A percentile compares a stretch with the other conserved stretches of the same genome.
phyloP scores from a whole-genome alignment of 345 rosid species.

The Noccaea caerulescens region DNA sequence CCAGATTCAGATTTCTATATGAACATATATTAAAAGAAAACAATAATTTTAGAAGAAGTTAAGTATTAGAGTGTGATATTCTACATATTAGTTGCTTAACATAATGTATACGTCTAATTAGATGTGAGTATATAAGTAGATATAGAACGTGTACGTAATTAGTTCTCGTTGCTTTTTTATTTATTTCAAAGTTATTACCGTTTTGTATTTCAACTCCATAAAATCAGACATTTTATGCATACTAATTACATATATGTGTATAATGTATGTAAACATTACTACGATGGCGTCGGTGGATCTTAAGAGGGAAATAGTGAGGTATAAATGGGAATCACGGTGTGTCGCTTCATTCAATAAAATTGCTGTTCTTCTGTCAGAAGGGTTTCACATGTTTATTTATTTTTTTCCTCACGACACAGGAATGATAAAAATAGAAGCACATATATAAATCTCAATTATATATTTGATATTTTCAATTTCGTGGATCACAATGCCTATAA shows the following conservation, averaged over 20 bases:
- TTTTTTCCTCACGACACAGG: slow-evolving; percentile 2
- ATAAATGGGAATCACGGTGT: slow-evolving; percentile 39
- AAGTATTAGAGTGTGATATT: neutral
- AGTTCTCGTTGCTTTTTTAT: neutral
- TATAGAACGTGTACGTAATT: too few relatives aligned
- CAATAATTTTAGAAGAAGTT: neutral
- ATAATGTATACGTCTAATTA: too few relatives aligned
- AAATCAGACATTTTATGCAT: neutral
- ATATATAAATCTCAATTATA: neutral
- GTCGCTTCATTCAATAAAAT: slow-evolving; percentile 30
- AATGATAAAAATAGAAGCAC: neutral
- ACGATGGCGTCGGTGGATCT: slow-evolving; percentile 43
- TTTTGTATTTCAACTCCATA: neutral
- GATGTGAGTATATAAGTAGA: too few relatives aligned
- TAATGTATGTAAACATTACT: slow-evolving; percentile 18
- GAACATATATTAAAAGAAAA: neutral
- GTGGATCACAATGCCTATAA: neutral
- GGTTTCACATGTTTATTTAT: slow-evolving; percentile 30
- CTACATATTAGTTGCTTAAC: too few relatives aligned
- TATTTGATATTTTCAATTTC: neutral
- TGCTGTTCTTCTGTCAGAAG: slow-evolving; percentile 38
- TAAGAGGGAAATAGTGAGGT: slow-evolving; percentile 10
- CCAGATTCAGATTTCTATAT: slow-evolving; percentile 31
- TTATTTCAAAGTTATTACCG: neutral
- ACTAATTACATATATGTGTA: neutral